phyloP scores from a whole-genome alignment of 768 basidiomycete genomes.

The Coprinopsis sp. region DNA sequence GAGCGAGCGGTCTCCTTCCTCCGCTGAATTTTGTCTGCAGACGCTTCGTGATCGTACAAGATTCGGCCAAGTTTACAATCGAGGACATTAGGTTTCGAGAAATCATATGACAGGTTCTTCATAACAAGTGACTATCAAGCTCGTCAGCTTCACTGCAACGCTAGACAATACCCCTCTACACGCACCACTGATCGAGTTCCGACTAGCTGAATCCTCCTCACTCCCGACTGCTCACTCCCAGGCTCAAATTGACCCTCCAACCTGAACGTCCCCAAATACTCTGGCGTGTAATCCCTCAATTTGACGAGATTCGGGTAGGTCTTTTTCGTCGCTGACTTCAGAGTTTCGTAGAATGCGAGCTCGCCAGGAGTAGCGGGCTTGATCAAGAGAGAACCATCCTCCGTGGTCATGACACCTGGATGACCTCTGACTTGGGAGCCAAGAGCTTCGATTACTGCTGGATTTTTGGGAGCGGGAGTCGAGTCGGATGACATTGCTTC shows the following conservation, averaged over 20 bases:
- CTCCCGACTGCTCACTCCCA: slow-evolving; percentile 21
- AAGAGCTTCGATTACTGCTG: too few relatives aligned
- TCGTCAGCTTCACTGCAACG: neutral
- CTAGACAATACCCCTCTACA: slow-evolving; percentile 11
- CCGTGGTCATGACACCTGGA: slow-evolving; percentile 61
- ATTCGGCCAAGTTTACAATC: slow-evolving; percentile 93
- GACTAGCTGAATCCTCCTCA: slow-evolving; percentile 20
- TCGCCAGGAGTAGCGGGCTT: slow-evolving; percentile 69
- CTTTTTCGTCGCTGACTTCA: slow-evolving; percentile 22
- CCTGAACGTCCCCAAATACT: slow-evolving; percentile 74
- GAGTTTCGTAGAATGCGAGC: slow-evolving; percentile 62
- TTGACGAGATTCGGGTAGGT: slow-evolving; percentile 34
- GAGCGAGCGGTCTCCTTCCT: slow-evolving; percentile 68
- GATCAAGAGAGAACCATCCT: slow-evolving; percentile 75
- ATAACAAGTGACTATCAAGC: slow-evolving; percentile 69
- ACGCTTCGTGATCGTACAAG: slow-evolving; percentile 68
- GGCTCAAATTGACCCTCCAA: slow-evolving; percentile 58
- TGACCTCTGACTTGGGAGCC: slow-evolving; percentile 79
- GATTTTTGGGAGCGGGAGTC: too few relatives aligned
- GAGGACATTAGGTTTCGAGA: slow-evolving; percentile 78
- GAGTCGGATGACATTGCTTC: too few relatives aligned
- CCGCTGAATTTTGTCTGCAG: slow-evolving; percentile 68
- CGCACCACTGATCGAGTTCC: slow-evolving; percentile 25
- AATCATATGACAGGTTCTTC: slow-evolving; percentile 74
- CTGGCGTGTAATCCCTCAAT: slow-evolving; percentile 61